These are phyloP conservation scores for Saksenaea vasiformis DNA, from an alignment of 371 early-diverging fungal genomes.

Conservation along the genomic window DNA sequence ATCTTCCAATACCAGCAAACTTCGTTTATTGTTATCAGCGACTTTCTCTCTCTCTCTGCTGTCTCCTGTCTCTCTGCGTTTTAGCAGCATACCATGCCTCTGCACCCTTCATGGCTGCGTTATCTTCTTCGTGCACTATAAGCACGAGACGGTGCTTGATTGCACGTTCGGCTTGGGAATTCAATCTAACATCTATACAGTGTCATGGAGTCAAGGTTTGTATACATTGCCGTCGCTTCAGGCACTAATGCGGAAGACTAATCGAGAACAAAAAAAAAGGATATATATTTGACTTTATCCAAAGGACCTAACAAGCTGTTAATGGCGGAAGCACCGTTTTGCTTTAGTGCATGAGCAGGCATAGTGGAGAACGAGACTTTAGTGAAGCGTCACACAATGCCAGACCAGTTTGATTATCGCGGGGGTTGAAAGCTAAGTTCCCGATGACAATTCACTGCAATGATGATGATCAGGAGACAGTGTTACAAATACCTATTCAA, in stretches of 20 bases:
- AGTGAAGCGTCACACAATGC: not conserved
- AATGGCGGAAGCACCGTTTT: not conserved
- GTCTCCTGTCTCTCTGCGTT: not conserved
- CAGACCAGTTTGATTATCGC: too few species aligned
- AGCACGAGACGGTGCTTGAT: constrained; percentile 9
- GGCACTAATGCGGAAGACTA: not conserved
- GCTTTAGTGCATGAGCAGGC: not conserved
- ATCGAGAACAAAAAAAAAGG: constrained; percentile 28
- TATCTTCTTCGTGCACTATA: not conserved
- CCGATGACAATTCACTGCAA: too few species aligned
- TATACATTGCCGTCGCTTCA: not conserved
- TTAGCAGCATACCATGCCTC: constrained; percentile 32
- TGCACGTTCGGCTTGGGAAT: not conserved
- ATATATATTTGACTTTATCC: constrained; percentile 38
- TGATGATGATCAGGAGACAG: too few species aligned
- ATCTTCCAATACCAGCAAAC: constrained; percentile 28
- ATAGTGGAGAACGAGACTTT: not conserved
- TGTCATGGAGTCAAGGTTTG: constrained; percentile 12
- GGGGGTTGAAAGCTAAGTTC: too few species aligned
- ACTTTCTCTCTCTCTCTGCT: not conserved
- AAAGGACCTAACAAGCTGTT: constrained; percentile 13
- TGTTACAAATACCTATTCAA: too few species aligned
- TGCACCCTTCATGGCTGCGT: constrained; percentile 15
- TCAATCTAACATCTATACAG: constrained; percentile 27
- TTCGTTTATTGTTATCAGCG: constrained; percentile 10